Percentiles rank a stretch among this genome's conserved stretches.
phyloP scores from a whole-genome alignment of 805 yeast genomes.

The Scheffersomyces coipomensis region DNA sequence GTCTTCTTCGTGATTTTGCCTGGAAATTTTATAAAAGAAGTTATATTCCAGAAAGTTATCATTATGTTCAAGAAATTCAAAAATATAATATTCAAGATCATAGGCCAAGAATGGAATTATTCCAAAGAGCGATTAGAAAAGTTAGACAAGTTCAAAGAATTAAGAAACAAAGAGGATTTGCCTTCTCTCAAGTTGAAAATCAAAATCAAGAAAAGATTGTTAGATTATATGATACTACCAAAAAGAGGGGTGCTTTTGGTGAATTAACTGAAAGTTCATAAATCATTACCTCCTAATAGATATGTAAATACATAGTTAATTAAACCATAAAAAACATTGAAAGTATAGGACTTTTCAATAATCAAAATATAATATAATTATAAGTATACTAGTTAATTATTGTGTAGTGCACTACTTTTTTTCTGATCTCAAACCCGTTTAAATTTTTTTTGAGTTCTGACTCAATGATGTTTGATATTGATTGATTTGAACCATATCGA shows the following conservation, averaged over 20 bases:
- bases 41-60: conserved; percentile 89
- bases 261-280: conserved; percentile 30
- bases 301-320: background rate
- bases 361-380: no score
- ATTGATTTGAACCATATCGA: background rate
- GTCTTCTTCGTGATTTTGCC: conserved; percentile 81
- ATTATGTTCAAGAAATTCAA: conserved; percentile 94
- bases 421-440: no score
- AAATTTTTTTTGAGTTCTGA: no score
- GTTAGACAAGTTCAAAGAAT: conserved; percentile 98
- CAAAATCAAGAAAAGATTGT: conserved; percentile 91
- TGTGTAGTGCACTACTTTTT: no score
- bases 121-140: conserved; percentile 94
- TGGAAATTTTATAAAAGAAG: conserved; percentile 96
- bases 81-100: conserved; percentile 91
- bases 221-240: conserved; percentile 93
- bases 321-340: background rate
- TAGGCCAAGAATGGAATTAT: conserved; percentile 94
- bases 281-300: background rate
- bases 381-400: no score
- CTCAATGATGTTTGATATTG: no score
- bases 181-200: conserved; percentile 88
- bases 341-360: background rate
- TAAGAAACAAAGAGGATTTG: conserved; percentile 98
- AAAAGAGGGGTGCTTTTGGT: conserved; percentile 74